Percentiles rank a stretch among this genome's conserved stretches.
phyloP scores from a whole-genome alignment of 805 yeast species.

The Saccharomycopsis fibuligera region DNA sequence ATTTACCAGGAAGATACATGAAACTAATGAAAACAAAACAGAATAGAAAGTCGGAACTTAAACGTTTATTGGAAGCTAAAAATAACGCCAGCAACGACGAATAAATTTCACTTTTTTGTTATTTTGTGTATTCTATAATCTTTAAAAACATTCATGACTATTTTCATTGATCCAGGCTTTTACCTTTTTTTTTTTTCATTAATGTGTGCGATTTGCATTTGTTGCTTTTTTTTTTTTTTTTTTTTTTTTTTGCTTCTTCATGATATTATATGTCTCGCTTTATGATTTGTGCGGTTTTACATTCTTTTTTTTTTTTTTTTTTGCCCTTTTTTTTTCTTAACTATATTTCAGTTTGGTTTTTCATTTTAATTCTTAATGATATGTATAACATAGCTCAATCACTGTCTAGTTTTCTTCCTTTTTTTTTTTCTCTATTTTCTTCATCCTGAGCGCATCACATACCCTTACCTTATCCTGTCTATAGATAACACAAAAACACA shows the following conservation, averaged over 20 bases:
- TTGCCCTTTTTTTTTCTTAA: too few relatives aligned
- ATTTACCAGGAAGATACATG: slow-evolving; percentile 6
- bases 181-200: too few relatives aligned
- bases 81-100: neutral
- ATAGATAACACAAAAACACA: neutral
- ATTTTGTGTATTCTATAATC: neutral
- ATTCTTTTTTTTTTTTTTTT: neutral
- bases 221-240: neutral
- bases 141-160: neutral
- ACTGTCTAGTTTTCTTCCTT: neutral
- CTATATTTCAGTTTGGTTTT: neutral
- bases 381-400: too few relatives aligned
- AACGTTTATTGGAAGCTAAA: slow-evolving; percentile 51
- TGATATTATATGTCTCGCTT: neutral
- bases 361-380: too few relatives aligned
- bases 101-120: neutral
- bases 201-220: neutral
- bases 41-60: slow-evolving; percentile 13
- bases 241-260: neutral
- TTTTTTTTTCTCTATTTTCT: neutral
- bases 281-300: neutral
- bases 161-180: neutral
- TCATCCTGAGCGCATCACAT: neutral
- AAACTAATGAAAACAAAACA: slow-evolving; percentile 6
- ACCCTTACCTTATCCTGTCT: neutral